phyloP scores from a whole-genome alignment of 345 rosid genomes.

The Passiflora organensis region DNA sequence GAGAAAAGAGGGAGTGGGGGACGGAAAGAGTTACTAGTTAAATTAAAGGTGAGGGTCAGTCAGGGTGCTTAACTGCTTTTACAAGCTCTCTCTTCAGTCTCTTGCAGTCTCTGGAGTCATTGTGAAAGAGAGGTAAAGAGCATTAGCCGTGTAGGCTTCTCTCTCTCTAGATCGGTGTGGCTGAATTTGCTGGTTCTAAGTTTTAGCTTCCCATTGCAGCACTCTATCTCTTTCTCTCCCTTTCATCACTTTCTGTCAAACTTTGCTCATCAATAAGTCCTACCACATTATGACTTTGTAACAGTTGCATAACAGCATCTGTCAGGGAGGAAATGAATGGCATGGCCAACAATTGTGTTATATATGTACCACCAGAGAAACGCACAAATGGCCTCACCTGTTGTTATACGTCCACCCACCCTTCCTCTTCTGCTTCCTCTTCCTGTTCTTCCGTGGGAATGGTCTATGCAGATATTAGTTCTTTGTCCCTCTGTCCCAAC shows the following conservation, averaged over 20 bases:
- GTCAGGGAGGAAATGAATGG: conserved; percentile 29
- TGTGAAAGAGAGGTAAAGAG: neutral
- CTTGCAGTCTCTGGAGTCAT: neutral
- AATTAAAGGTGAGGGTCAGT: neutral
- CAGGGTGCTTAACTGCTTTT: conserved; percentile 6
- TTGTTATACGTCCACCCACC: neutral
- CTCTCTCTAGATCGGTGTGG: conserved; percentile 13
- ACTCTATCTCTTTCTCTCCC: neutral
- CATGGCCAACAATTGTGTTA: conserved; percentile 19
- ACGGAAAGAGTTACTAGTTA: neutral
- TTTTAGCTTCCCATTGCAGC: neutral
- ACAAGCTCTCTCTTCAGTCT: neutral
- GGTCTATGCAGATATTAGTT: conserved; percentile 42
- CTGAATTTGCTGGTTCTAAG: conserved; percentile 13
- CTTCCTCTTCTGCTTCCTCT: conserved; percentile 11
- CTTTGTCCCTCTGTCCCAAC: conserved; percentile 38
- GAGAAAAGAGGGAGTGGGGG: no score
- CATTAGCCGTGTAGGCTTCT: conserved; percentile 17
- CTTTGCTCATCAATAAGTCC: conserved; percentile 4
- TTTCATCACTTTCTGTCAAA: neutral
- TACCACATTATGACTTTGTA: conserved; percentile 28
- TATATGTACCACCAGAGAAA: conserved; percentile 18
- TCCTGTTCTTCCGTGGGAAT: conserved; percentile 17
- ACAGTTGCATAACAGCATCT: conserved; percentile 45
- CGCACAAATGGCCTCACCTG: conserved; percentile 10